Evolutionary conservation across 495 filamentous ascomycete species (phyloP).

Genomic region (Astrothelium macrocarpum): DNA sequence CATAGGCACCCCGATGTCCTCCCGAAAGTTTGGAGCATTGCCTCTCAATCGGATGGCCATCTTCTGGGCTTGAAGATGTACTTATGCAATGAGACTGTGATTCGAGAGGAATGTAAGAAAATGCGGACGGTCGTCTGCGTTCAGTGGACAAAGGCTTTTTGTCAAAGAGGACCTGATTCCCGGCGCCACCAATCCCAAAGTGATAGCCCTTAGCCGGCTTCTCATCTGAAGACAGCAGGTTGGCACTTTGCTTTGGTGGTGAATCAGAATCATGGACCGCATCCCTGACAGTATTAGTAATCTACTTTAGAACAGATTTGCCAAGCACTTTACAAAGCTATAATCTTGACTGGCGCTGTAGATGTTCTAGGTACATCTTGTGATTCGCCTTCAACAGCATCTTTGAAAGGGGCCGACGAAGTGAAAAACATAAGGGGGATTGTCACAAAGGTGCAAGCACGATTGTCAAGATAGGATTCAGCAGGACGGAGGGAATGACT

Average conservation of each 20-base stretch:
- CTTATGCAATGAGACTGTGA: neutral
- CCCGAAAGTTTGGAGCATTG: neutral
- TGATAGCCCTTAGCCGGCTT: neutral
- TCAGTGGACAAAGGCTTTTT: neutral
- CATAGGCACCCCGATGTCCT: neutral
- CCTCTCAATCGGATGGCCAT: neutral
- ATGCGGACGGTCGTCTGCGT: neutral
- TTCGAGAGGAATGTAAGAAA: neutral
- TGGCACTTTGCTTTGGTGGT: neutral
- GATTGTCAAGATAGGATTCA: too few species aligned
- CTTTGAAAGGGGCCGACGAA: too few species aligned
- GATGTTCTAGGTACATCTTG: neutral
- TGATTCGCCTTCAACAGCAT: neutral
- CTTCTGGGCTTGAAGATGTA: neutral
- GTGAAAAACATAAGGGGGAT: too few species aligned
- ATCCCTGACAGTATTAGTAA: neutral
- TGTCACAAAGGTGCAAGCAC: too few species aligned
- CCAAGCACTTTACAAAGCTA: neutral
- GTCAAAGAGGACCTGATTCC: neutral
- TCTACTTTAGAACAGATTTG: neutral
- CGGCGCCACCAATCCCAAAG: neutral
- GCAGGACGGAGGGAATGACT: too few species aligned
- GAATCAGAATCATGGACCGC: neutral
- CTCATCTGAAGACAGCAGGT: neutral
- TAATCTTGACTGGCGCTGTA: neutral